Evolutionary conservation across 208 protist species (phyloP).

Genomic region (Leishmania gerbilli): DNA sequence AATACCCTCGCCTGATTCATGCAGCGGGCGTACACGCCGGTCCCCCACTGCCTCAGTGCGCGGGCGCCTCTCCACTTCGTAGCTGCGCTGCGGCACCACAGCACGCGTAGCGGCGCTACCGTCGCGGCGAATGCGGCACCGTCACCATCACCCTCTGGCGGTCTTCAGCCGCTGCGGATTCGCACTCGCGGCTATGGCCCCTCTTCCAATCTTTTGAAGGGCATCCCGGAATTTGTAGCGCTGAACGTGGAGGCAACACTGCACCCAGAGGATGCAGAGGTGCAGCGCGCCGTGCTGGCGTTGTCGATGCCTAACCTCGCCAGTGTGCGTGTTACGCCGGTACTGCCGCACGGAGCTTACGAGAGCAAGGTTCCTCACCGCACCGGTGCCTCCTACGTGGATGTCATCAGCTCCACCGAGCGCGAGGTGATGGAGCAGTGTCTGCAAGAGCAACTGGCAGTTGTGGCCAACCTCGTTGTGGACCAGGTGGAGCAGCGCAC

Average conservation of each 20-base stretch:
- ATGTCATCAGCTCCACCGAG: constrained; percentile 23
- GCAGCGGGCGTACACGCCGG: constrained; percentile 27
- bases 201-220: constrained; percentile 65
- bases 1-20: constrained; percentile 1
- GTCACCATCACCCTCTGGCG: neutral
- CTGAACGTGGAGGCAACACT: constrained; percentile 69
- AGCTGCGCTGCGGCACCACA: constrained; percentile 6
- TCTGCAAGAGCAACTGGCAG: constrained; percentile 62
- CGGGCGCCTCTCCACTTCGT: neutral
- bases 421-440: constrained; percentile 47
- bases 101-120: constrained; percentile 6
- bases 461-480: constrained; percentile 68
- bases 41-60: constrained; percentile 8
- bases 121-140: neutral
- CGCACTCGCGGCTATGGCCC: constrained; percentile 77
- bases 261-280: constrained; percentile 65
- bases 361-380: constrained; percentile 5
- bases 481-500: constrained; percentile 36
- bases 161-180: constrained; percentile 32
- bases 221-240: constrained; percentile 38
- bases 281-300: constrained; percentile 70
- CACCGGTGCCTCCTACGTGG: neutral
- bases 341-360: constrained; percentile 23
- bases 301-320: constrained; percentile 53
- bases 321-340: constrained; percentile 47